Percentiles rank a stretch among this genome's conserved stretches.
Conservation (phyloP, 345 rosid genomes). For the Litchi chinensis region DNA sequence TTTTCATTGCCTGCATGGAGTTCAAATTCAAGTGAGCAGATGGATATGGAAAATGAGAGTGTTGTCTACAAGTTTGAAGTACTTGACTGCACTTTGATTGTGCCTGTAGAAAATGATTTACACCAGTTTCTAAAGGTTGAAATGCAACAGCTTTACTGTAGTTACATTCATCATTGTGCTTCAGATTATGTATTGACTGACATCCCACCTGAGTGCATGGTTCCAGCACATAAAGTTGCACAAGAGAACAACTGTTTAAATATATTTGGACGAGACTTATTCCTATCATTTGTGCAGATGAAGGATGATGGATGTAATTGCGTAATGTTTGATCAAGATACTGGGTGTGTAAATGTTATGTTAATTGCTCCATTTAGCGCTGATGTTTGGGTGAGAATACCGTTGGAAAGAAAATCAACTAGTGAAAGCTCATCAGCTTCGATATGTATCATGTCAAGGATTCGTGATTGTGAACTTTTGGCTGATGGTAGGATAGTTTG, state of each 20-base stretch:
- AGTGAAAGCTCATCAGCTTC: slow-evolving; percentile 36
- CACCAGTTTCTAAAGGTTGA: slow-evolving; percentile 56
- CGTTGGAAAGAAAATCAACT: slow-evolving; percentile 39
- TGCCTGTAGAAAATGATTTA: slow-evolving; percentile 55
- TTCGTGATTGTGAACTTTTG: slow-evolving; percentile 55
- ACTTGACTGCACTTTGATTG: slow-evolving; percentile 65
- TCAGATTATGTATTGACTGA: slow-evolving; percentile 42
- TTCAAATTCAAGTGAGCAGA: slow-evolving; percentile 41
- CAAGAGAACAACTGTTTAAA: slow-evolving; percentile 49
- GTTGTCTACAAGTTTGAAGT: slow-evolving; percentile 69
- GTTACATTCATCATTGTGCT: slow-evolving; percentile 43
- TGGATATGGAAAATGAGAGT: slow-evolving; percentile 27
- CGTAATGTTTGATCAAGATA: slow-evolving; percentile 33
- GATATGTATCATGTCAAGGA: slow-evolving; percentile 66
- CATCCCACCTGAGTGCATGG: slow-evolving; percentile 55
- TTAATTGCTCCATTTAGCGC: slow-evolving; percentile 59
- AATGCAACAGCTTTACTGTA: slow-evolving; percentile 57
- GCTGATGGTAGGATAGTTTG: slow-evolving; percentile 60
- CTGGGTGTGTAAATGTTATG: slow-evolving; percentile 33
- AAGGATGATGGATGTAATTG: slow-evolving; percentile 43
- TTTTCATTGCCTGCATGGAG: slow-evolving; percentile 85
- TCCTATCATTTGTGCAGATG: slow-evolving; percentile 45
- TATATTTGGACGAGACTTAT: slow-evolving; percentile 69
- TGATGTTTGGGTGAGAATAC: slow-evolving; percentile 82
- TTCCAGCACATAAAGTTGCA: slow-evolving; percentile 53